phyloP scores from a whole-genome alignment of 192 early-diverging fungal genomes.

The Obelidium mucronatum region DNA sequence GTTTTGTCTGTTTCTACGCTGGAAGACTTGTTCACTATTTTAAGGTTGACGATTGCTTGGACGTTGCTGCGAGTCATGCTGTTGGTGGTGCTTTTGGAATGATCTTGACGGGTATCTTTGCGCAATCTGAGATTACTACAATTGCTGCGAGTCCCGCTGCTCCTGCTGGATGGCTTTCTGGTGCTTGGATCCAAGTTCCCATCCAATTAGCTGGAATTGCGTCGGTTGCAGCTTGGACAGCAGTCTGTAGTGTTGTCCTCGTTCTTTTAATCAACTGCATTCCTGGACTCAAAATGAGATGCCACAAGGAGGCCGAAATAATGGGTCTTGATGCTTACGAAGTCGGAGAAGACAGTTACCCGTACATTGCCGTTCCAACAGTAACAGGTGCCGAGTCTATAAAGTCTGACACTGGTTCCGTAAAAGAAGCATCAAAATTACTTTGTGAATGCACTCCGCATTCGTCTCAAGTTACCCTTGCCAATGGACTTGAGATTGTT shows the following conservation, averaged over 20 bases:
- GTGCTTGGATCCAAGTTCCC: conserved; percentile 71
- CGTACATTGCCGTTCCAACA: conserved; percentile 39
- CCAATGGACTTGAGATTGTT: conserved; percentile 7
- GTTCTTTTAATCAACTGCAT: conserved; percentile 73
- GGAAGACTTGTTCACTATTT: conserved; percentile 3
- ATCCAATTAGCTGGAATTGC: conserved; percentile 73
- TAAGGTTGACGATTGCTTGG: conserved; percentile 61
- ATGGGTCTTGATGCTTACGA: conserved; percentile 81
- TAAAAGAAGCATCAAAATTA: not conserved
- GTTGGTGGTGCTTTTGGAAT: conserved; percentile 84
- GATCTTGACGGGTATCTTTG: conserved; percentile 87
- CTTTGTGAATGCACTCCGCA: not conserved
- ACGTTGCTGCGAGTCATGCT: conserved; percentile 89
- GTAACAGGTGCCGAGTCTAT: not conserved
- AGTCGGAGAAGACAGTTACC: conserved; percentile 81
- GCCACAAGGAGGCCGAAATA: conserved; percentile 70
- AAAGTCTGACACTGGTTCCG: not conserved
- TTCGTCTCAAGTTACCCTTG: conserved; percentile 3
- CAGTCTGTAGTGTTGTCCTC: conserved; percentile 75
- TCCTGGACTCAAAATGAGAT: conserved; percentile 73
- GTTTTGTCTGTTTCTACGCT: conserved; percentile 25
- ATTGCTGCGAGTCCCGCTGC: conserved; percentile 61
- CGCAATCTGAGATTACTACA: conserved; percentile 70
- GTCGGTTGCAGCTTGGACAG: conserved; percentile 74
- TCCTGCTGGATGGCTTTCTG: conserved; percentile 75